phyloP scores from a whole-genome alignment of 768 basidiomycete species.

The Boletus vermiculosoides region DNA sequence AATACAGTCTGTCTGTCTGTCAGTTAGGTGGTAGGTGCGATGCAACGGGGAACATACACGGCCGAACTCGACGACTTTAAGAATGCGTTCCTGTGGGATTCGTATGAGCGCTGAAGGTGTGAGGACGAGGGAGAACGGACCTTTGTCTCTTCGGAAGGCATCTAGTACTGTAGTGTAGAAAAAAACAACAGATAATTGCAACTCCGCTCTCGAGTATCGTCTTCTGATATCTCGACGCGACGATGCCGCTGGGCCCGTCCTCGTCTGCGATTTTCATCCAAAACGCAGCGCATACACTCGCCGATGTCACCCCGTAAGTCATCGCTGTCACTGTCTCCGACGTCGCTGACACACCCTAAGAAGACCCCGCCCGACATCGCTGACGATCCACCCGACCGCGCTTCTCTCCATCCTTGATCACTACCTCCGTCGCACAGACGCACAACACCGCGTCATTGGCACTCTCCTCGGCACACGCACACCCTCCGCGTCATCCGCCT shows the following conservation, averaged over 20 bases:
- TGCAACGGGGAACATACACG: conserved; percentile 55
- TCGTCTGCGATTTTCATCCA: conserved; percentile 48
- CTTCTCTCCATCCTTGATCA: conserved; percentile 96
- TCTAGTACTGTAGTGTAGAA: conserved; percentile 28
- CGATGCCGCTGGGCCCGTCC: conserved; percentile 48
- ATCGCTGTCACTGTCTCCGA: neutral
- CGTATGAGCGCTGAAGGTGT: neutral
- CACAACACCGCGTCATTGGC: conserved; percentile 89
- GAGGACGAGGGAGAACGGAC: conserved; percentile 37
- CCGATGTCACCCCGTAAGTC: conserved; percentile 37
- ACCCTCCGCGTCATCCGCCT: conserved; percentile 33
- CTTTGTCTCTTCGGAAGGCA: conserved; percentile 93
- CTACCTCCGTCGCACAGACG: conserved; percentile 82
- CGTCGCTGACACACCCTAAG: neutral
- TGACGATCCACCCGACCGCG: conserved; percentile 89
- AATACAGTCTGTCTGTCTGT: conserved; percentile 63
- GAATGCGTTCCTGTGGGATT: conserved; percentile 62
- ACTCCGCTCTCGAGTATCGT: conserved; percentile 28
- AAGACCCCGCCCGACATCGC: conserved; percentile 68
- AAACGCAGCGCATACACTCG: conserved; percentile 28
- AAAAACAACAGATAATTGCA: conserved; percentile 22
- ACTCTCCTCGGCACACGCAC: conserved; percentile 83
- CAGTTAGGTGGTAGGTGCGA: neutral
- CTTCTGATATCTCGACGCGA: conserved; percentile 18
- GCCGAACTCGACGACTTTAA: conserved; percentile 75